Percentiles rank a stretch among this genome's conserved stretches.
phyloP scores from a whole-genome alignment of 495 filamentous ascomycete species.

The Aspergillus steynii region DNA sequence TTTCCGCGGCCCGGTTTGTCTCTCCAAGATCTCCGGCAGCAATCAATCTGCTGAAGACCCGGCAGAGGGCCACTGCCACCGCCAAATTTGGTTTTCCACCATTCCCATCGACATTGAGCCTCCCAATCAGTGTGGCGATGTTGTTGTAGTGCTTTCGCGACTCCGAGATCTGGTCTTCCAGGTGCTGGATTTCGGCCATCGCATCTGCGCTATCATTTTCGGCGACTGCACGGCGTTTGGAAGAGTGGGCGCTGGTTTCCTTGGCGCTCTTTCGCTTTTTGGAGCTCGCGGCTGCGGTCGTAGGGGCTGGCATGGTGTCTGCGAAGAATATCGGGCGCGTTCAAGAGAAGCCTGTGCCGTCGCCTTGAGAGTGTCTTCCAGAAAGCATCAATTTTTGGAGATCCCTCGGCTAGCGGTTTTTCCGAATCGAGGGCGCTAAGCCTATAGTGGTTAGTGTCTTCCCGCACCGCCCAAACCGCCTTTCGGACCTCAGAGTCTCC shows the following conservation, averaged over 20 bases:
- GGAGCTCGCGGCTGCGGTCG: slow-evolving; percentile 26
- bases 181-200: slow-evolving; percentile 60
- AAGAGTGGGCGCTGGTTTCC: slow-evolving; percentile 34
- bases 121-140: slow-evolving; percentile 69
- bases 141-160: slow-evolving; percentile 92
- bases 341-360: not conserved
- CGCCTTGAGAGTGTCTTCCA: not conserved
- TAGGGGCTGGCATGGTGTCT: slow-evolving; percentile 35
- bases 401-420: slow-evolving; percentile 39
- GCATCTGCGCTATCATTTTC: slow-evolving; percentile 47
- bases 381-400: slow-evolving; percentile 30
- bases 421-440: slow-evolving; percentile 56
- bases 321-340: not conserved
- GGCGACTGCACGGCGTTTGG: slow-evolving; percentile 47
- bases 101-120: slow-evolving; percentile 51
- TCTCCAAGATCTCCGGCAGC: slow-evolving; percentile 69
- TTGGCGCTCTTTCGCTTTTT: slow-evolving; percentile 48
- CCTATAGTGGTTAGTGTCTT: slow-evolving; percentile 81
- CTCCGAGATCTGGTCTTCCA: slow-evolving; percentile 77
- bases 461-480: slow-evolving; percentile 79
- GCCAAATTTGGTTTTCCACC: slow-evolving; percentile 49
- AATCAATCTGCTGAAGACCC: slow-evolving; percentile 84
- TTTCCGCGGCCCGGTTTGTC: slow-evolving; percentile 61
- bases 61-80: slow-evolving; percentile 78
- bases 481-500: slow-evolving; percentile 53